Base-by-base conservation (phyloP, 148 eudicot species). In the Amaranthus palmeri region DNA sequence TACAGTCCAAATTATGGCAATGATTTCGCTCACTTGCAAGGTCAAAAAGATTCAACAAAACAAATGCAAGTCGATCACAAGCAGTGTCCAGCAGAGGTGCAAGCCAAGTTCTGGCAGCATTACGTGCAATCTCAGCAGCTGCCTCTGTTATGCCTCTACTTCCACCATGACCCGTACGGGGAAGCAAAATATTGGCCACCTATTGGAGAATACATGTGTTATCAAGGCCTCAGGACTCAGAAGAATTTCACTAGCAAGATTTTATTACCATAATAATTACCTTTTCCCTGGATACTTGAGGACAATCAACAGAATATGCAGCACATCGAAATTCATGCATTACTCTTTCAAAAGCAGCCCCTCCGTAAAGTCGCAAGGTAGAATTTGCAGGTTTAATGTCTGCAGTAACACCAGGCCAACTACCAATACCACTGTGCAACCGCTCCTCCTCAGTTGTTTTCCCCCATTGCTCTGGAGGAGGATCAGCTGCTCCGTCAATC, bases 311-410 rank as follows among this genome's bases (percentile, higher is more conserved):
- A 48, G 97, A 95, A 86, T 95, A 90, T 54, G 99, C 82, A 77
- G 99, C 99, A 74, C 96, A 91, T 0, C 93, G 92, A 73, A 95
- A 92, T 79, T 95, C 99, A 84, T 95, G 99, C 85, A 95, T 86
- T 47, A 87, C 96, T 77, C 97, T 87, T 78, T 92, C 99, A 84
- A 96, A 96, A 74, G 97, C 93, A 72, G 99, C 99, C 59, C 99
- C 99, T 36, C 99, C 99, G 71, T 92, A 95, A 53, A 95, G 92
- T 54, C 90, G 85, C 77, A 95, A 90, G 59, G 85, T 83, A 47
- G 92, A 86, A 78, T 95, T 95, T 10, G 99, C 93, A 53, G 99
- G 99, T 76, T 85, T 95, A 56, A 81, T 81, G 73, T 84, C 83
- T 40, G 81, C 81, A 60, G 83, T 80, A 67, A 92, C 84, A 76